These are phyloP conservation scores for Dalbergia oliveri DNA, from an alignment of 306 rosid species.

Conservation along the genomic window DNA sequence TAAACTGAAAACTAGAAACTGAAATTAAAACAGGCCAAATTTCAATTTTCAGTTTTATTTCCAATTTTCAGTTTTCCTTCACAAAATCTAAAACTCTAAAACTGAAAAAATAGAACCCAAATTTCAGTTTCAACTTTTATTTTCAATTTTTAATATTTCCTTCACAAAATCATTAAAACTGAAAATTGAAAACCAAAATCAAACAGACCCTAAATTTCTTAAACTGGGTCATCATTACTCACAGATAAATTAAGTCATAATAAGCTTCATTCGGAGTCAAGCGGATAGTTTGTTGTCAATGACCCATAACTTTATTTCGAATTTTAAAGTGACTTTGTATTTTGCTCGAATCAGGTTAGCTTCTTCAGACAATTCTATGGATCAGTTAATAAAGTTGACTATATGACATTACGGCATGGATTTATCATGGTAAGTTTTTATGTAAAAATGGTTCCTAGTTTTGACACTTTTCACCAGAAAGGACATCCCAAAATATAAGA, in stretches of 20 bases:
- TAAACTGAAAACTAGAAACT: too few species aligned
- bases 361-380: constrained; percentile 86
- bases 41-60: too few species aligned
- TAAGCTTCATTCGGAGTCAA: neutral
- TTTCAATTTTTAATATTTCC: too few species aligned
- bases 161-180: too few species aligned
- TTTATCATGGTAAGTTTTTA: constrained; percentile 69
- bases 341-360: constrained; percentile 60
- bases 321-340: neutral
- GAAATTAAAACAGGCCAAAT: too few species aligned
- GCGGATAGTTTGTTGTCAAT: neutral
- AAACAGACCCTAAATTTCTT: too few species aligned
- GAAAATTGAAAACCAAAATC: too few species aligned
- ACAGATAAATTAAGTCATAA: neutral
- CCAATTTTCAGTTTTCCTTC: too few species aligned
- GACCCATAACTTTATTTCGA: neutral
- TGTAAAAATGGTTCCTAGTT: neutral
- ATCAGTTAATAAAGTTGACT: constrained; percentile 79
- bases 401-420: constrained; percentile 82
- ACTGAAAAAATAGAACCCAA: too few species aligned
- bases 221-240: neutral
- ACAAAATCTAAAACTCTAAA: too few species aligned
- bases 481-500: neutral
- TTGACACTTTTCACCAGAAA: neutral
- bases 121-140: too few species aligned